Percentiles rank a stretch among this genome's conserved stretches.
These are phyloP conservation scores for Candida smagusa DNA, from an alignment of 1,139 yeast genomes.

Conservation along the genomic window DNA sequence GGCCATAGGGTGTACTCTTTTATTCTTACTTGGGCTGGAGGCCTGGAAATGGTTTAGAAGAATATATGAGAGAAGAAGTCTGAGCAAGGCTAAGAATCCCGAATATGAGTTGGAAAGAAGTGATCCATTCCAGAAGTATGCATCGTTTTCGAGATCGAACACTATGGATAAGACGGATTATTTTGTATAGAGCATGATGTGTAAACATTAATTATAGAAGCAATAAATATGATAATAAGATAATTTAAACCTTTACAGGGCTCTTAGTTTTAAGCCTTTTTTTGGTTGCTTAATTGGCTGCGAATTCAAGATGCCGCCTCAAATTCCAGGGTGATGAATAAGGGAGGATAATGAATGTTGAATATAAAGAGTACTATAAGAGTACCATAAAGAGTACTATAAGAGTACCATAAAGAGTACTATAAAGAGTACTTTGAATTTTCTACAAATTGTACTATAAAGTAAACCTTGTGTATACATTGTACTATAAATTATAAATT, in stretches of 20 bases:
- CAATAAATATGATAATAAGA: neutral
- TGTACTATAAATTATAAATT: too few species aligned
- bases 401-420: too few species aligned
- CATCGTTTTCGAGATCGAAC: slow-evolving; percentile 23
- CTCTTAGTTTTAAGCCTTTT: too few species aligned
- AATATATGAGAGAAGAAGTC: slow-evolving; percentile 15
- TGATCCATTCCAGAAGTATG: slow-evolving; percentile 25
- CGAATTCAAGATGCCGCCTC: too few species aligned
- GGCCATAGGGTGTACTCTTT: slow-evolving; percentile 20
- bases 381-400: too few species aligned
- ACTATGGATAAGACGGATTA: slow-evolving; percentile 17
- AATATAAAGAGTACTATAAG: too few species aligned
- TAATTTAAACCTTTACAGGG: neutral
- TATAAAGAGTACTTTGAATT: too few species aligned
- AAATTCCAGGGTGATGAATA: too few species aligned
- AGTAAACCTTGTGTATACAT: too few species aligned
- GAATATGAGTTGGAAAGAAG: slow-evolving; percentile 27
- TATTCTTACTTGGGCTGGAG: slow-evolving; percentile 22
- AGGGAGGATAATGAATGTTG: too few species aligned
- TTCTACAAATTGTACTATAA: too few species aligned
- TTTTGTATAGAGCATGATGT: slow-evolving; percentile 7
- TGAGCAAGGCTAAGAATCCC: slow-evolving; percentile 18
- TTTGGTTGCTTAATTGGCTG: too few species aligned
- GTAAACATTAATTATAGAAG: neutral
- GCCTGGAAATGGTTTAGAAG: slow-evolving; percentile 26